Percentiles rank a stretch among this genome's conserved stretches.
These are phyloP conservation scores for Patellaria atrata DNA, from an alignment of 495 filamentous ascomycete genomes.

Conservation along the genomic window DNA sequence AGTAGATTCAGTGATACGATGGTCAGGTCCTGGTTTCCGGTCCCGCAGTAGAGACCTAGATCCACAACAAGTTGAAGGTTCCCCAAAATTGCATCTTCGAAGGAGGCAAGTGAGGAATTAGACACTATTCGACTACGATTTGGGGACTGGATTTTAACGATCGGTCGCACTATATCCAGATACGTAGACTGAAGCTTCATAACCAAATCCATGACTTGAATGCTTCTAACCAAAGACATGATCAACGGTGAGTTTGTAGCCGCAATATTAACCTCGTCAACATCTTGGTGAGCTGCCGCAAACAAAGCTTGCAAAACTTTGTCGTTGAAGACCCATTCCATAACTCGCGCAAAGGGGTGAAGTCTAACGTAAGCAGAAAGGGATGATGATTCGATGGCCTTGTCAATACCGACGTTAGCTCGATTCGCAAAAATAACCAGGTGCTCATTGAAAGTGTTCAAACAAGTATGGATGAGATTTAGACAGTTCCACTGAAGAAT, in stretches of 20 bases:
- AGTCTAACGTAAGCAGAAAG: constrained; percentile 63
- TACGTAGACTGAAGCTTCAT: constrained; percentile 85
- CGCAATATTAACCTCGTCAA: constrained; percentile 48
- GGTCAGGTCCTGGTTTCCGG: constrained; percentile 60
- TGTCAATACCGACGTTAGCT: constrained; percentile 56
- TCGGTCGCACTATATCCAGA: constrained; percentile 65
- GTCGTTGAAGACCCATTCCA: constrained; percentile 96
- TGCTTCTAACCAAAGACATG: constrained; percentile 51
- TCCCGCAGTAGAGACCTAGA: constrained; percentile 69
- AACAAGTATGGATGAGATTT: constrained; percentile 56
- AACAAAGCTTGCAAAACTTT: constrained; percentile 70
- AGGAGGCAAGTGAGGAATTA: constrained; percentile 61
- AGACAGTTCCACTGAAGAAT: constrained; percentile 64
- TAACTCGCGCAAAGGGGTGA: constrained; percentile 82
- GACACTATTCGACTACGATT: constrained; percentile 35
- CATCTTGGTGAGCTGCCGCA: constrained; percentile 55
- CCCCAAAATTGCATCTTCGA: constrained; percentile 83
- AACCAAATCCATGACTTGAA: constrained; percentile 68
- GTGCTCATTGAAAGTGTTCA: constrained; percentile 82
- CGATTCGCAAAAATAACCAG: constrained; percentile 68
- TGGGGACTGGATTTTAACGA: constrained; percentile 41
- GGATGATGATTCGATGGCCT: constrained; percentile 51
- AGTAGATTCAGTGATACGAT: constrained; percentile 64
- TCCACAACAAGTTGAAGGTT: constrained; percentile 61
- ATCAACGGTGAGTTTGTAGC: constrained; percentile 60